phyloP scores from a whole-genome alignment of 148 eudicot genomes.

The Pouteria glomerata region DNA sequence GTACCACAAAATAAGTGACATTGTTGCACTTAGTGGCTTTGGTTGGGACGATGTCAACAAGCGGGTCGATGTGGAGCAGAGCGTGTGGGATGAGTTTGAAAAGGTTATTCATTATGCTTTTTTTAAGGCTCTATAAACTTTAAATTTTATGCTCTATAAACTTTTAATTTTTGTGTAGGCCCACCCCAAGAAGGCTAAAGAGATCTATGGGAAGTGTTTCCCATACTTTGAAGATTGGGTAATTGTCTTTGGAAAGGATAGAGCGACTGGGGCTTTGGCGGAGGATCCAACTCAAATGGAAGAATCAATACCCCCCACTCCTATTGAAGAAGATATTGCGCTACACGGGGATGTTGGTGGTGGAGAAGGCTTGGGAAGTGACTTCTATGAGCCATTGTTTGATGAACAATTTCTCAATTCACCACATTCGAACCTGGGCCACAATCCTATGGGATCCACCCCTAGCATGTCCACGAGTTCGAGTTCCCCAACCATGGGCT shows the following conservation, averaged over 20 bases:
- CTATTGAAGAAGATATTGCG: not conserved
- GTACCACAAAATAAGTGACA: not conserved
- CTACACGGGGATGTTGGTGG: not conserved
- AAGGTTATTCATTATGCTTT: not conserved
- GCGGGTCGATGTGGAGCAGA: not conserved
- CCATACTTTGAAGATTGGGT: not conserved
- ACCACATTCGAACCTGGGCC: not conserved
- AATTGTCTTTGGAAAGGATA: not conserved
- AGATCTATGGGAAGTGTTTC: not conserved
- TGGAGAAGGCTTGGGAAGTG: not conserved
- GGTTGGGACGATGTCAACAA: not conserved
- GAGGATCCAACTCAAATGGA: not conserved
- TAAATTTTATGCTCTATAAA: too few relatives aligned
- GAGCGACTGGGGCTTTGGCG: not conserved
- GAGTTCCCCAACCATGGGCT: too few relatives aligned
- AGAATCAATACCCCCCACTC: not conserved
- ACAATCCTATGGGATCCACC: too few relatives aligned
- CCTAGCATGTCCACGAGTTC: too few relatives aligned
- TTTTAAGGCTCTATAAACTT: not conserved
- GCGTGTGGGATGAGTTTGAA: not conserved
- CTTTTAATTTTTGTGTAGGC: too few relatives aligned
- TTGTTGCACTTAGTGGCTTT: not conserved
- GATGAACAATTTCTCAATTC: not conserved
- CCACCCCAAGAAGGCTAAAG: not conserved
- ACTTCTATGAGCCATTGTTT: not conserved